Evolutionary conservation across 345 rosid genomes (phyloP).

Genomic region (Citrus cavaleriei): DNA sequence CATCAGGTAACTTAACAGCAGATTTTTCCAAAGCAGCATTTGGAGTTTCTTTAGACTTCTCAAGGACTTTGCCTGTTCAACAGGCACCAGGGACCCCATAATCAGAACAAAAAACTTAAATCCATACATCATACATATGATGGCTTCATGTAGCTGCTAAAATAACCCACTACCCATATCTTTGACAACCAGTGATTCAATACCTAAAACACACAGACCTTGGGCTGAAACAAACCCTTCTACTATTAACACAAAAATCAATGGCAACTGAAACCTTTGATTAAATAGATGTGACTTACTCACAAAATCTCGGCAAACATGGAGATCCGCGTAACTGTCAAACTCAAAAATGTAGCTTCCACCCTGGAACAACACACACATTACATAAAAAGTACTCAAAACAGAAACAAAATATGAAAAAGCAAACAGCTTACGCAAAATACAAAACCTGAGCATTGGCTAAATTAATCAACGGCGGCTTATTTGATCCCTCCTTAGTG

Average conservation of each 20-base stretch:
- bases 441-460: slow-evolving; percentile 56
- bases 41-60: slow-evolving; percentile 58
- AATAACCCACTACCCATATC: no score
- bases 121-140: background rate
- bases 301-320: slow-evolving; percentile 73
- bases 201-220: no score
- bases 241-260: background rate
- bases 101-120: slow-evolving; percentile 11
- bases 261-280: background rate
- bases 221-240: no score
- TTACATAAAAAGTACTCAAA: background rate
- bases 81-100: slow-evolving; percentile 13
- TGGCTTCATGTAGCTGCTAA: background rate
- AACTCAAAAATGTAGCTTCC: slow-evolving; percentile 80
- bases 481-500: slow-evolving; percentile 76
- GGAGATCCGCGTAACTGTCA: slow-evolving; percentile 73
- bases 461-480: slow-evolving; percentile 90
- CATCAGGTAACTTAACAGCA: slow-evolving; percentile 38
- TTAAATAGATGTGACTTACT: slow-evolving; percentile 39
- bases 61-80: slow-evolving; percentile 60
- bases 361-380: slow-evolving; percentile 41
- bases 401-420: background rate
- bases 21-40: slow-evolving; percentile 52
- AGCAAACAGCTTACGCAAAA: background rate
- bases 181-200: no score